A percentile compares a stretch with the other conserved stretches of the same genome.
Conservation (phyloP, 2,329 filamentous ascomycete species). For the Pseudonectria buxi region DNA sequence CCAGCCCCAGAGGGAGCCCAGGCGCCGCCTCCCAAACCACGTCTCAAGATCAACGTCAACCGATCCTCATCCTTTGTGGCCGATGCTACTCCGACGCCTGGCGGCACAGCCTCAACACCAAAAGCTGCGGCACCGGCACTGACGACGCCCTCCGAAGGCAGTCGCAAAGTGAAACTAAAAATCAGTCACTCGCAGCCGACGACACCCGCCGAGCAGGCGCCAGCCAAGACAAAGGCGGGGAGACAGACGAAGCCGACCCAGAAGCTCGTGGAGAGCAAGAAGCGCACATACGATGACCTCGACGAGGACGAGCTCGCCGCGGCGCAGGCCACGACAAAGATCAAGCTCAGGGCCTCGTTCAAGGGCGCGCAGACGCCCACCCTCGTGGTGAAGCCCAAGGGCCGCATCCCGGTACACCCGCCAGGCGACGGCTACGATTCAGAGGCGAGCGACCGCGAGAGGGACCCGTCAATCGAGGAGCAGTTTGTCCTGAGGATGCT, state of each 20-base stretch:
- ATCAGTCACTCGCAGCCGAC: conserved; percentile 32
- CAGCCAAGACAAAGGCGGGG: conserved; percentile 52
- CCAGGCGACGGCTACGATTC: conserved; percentile 92
- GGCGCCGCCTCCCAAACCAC: conserved; percentile 28
- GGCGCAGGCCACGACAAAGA: conserved; percentile 40
- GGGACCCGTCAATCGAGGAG: conserved; percentile 81
- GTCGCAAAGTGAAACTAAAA: conserved; percentile 37
- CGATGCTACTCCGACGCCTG: conserved; percentile 17
- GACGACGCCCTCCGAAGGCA: conserved; percentile 24
- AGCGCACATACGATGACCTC: conserved; percentile 50
- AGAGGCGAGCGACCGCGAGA: conserved; percentile 84
- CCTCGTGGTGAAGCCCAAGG: conserved; percentile 53
- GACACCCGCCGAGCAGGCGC: conserved; percentile 28
- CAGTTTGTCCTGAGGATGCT: conserved; percentile 85
- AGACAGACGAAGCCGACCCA: conserved; percentile 53
- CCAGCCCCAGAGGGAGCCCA: conserved; percentile 16
- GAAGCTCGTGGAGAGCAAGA: conserved; percentile 52
- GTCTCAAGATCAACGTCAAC: conserved; percentile 34
- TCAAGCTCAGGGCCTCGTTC: conserved; percentile 42
- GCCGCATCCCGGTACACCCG: conserved; percentile 61
- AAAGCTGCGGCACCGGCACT: conserved; percentile 3
- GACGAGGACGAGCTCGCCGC: conserved; percentile 39
- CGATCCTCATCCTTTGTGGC: conserved; percentile 29
- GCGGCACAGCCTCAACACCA: conserved; percentile 6
- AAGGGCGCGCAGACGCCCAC: conserved; percentile 30